Percentiles rank a stretch among this genome's conserved stretches.
These are phyloP conservation scores for Cynara cardunculus DNA, from an alignment of 129 eudicot genomes.

Conservation along the genomic window DNA sequence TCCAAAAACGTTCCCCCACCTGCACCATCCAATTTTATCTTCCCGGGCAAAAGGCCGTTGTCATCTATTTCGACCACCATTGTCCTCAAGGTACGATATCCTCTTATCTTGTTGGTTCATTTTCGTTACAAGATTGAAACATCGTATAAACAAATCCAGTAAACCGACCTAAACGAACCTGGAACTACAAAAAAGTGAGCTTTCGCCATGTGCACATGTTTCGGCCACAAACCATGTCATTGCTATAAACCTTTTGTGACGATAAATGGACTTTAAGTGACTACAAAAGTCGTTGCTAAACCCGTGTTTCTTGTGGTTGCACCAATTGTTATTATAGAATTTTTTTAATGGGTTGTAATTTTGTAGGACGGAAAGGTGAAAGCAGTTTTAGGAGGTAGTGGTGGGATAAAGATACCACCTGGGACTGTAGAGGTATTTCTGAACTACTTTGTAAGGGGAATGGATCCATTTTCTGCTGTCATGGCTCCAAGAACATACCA, in stretches of 20 bases:
- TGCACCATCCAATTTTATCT: constrained; percentile 49
- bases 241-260: too few species aligned
- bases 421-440: constrained; percentile 45
- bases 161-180: too few species aligned
- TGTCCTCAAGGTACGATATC: constrained; percentile 31
- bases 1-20: constrained; percentile 31
- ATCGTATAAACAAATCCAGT: too few species aligned
- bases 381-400: constrained; percentile 63
- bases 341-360: neutral
- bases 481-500: constrained; percentile 51
- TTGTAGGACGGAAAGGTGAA: constrained; percentile 32
- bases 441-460: constrained; percentile 37
- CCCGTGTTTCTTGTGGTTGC: too few species aligned
- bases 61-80: constrained; percentile 42
- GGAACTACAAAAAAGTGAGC: too few species aligned
- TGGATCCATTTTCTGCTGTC: constrained; percentile 60
- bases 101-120: neutral
- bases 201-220: too few species aligned
- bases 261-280: too few species aligned
- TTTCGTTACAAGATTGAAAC: neutral
- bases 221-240: too few species aligned
- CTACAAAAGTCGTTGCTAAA: too few species aligned
- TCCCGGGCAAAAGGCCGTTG: constrained; percentile 53
- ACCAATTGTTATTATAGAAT: too few species aligned
- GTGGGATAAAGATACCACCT: constrained; percentile 51